Percentiles rank a stretch among this genome's conserved stretches.
These are phyloP conservation scores for Trichoderma koningiopsis DNA, from an alignment of 2,329 filamentous ascomycete species.

Conservation along the genomic window DNA sequence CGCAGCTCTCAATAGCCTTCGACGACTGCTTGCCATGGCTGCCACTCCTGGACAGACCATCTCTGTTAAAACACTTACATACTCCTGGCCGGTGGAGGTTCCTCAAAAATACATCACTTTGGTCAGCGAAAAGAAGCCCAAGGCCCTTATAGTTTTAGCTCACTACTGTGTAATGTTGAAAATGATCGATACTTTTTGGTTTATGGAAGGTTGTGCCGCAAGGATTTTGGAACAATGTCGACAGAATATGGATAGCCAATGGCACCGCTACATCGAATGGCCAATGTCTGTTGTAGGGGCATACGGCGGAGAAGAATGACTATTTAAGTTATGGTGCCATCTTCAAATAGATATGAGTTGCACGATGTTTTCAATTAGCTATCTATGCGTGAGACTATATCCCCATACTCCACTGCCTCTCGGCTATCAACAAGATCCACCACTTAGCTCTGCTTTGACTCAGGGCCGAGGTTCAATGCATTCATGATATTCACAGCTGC, in stretches of 20 bases:
- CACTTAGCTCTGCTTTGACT: neutral
- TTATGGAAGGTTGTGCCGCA: neutral
- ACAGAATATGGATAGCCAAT: neutral
- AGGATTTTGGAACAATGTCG: neutral
- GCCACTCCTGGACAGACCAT: neutral
- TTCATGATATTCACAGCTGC: neutral
- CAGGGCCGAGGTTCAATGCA: neutral
- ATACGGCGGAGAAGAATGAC: neutral
- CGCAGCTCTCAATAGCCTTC: neutral
- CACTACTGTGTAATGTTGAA: neutral
- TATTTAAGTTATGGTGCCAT: neutral
- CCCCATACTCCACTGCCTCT: neutral
- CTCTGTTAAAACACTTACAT: neutral
- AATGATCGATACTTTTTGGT: neutral
- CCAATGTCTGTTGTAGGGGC: neutral
- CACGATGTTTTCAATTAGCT: neutral
- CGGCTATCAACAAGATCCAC: neutral
- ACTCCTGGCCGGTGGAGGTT: neutral
- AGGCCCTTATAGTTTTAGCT: neutral
- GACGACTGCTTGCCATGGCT: neutral
- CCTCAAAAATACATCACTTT: neutral
- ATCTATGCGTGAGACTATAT: neutral
- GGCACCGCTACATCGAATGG: neutral
- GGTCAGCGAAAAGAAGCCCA: neutral
- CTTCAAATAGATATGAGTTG: neutral